Conservation (phyloP, 1,284 basidiomycete genomes). For the Ceratobasidium sp. region DNA sequence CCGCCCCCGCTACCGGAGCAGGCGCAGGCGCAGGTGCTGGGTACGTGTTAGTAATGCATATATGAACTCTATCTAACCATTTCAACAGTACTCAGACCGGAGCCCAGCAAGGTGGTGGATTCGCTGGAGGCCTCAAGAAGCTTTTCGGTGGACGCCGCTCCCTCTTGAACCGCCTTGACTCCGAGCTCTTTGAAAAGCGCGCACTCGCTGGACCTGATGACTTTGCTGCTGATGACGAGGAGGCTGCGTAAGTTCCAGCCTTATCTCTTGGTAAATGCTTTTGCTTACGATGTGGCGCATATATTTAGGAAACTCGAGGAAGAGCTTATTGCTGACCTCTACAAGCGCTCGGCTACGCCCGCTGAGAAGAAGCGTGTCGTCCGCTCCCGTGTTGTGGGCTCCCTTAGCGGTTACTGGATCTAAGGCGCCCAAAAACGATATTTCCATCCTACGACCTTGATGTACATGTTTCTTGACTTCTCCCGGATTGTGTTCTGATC, state of each 20-base stretch:
- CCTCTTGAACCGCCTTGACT: slow-evolving; percentile 17
- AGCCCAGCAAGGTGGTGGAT: slow-evolving; percentile 1
- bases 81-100: background rate
- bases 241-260: slow-evolving; percentile 15
- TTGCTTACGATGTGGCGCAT: background rate
- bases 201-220: slow-evolving; percentile 9
- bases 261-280: background rate
- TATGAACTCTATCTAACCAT: background rate
- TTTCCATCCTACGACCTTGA: background rate
- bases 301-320: slow-evolving; percentile 19
- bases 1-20: background rate
- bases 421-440: background rate
- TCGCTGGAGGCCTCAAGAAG: slow-evolving; percentile 12
- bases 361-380: slow-evolving; percentile 32
- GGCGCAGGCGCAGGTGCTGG: background rate
- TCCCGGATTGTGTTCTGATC: background rate
- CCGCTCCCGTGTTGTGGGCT: slow-evolving; percentile 23
- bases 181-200: slow-evolving; percentile 10
- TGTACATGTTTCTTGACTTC: background rate
- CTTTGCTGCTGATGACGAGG: slow-evolving; percentile 27
- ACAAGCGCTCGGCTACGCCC: slow-evolving; percentile 17
- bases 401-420: slow-evolving; percentile 33
- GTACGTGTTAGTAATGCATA: background rate
- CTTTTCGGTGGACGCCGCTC: slow-evolving; percentile 16
- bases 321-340: slow-evolving; percentile 25